Base-by-base conservation (phyloP, 2,329 filamentous ascomycete species). In the Dothistroma pini region DNA sequence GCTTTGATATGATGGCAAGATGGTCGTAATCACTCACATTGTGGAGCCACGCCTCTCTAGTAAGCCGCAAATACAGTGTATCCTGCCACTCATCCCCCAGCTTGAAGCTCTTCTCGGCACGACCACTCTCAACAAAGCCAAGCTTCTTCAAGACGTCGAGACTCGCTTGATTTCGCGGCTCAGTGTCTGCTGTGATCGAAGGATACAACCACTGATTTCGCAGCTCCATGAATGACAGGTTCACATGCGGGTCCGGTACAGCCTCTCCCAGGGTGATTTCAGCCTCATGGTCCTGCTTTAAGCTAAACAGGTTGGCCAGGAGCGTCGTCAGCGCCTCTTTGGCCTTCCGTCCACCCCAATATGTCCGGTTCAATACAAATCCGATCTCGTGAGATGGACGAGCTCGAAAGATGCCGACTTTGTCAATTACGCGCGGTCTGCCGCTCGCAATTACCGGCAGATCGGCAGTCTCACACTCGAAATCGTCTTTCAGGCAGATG, bases 361-460 rank as follows among this genome's bases (percentile, higher is more conserved):
- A n/a, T 14, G 16, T 48, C 2, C 56, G 44, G 2, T 29, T 19
- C 21, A 57, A 32, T 11, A 52, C n/a, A n/a, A 57, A 57, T 14
- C 56, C 56, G 12, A 57, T 52, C 22, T 57, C 56, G 16, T 57
- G 38, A 2, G 47, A 51, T 35, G 56, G 56, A 35, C 47, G 44
- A 51, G 56, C 16, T 9, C 34, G 49, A 31, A 32, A 57, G 19
- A 57, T 57, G 14, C 56, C 56, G 19, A 57, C 34, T 31, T 57
- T 57, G n/a, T 47, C 56, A 8, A 57, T 41, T 14, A 44, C 8
- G 16, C 41, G 41, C n/a, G 41, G 41, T 44, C 14, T 44, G 16
- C 12, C 41, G n/a, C 16, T 3, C n/a, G 16, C 41, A 4, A 16
- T 4, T 10, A 16, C 34, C 10, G 14, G 34, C 3, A 16, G 10